Base-by-base conservation (phyloP, 768 basidiomycete genomes). In the Mycena crocata region DNA sequence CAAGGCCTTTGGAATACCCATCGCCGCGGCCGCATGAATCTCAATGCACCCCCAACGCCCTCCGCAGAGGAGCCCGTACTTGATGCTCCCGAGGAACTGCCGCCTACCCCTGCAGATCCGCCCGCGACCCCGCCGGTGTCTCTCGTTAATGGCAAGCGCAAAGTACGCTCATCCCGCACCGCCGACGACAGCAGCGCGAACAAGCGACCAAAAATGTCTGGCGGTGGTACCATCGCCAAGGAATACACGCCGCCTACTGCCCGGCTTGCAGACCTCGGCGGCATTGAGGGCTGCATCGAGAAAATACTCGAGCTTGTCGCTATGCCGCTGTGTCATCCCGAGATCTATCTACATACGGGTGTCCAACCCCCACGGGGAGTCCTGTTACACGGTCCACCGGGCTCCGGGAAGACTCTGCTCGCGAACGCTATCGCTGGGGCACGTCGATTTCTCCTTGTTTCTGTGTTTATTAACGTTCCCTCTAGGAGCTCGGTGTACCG, bases 401-500 rank as follows among this genome's bases (percentile, higher is more conserved):
- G 97, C 17, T 98, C 96, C 73, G 98, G 98, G 6, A 99, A 99
- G 81, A 99, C 98, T 0, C 79, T 97, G 69, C 79, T 99, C 23
- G 97, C 96, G 17, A 92, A 96, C 76, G 98, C 96, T 21, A 93
- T 99, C 64, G 96, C 96, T 49, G 98, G 98, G 60, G 96, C 96
- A 74, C 83, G 14, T 39, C 30, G 50, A 24, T 42, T 42, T 15
- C 26, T 56, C 58, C 13, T 57, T 42, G 67, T 55, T 5, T 12
- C 35, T 28, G 50, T 49, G 58, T 30, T 70, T 26, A 57, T 64
- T 40, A 15, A 52, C 45, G 62, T 61, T 24, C 37, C 19, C 14
- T 52, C 15, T 71, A 98, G 96, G 96, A 98, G 83, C 85, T 98
- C 5, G 92, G 90, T 3, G 84, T 97, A 2, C 96, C 97, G 0